Evolutionary conservation across 495 filamentous ascomycete species (phyloP).

Genomic region (Chaetomium cochliodes): DNA sequence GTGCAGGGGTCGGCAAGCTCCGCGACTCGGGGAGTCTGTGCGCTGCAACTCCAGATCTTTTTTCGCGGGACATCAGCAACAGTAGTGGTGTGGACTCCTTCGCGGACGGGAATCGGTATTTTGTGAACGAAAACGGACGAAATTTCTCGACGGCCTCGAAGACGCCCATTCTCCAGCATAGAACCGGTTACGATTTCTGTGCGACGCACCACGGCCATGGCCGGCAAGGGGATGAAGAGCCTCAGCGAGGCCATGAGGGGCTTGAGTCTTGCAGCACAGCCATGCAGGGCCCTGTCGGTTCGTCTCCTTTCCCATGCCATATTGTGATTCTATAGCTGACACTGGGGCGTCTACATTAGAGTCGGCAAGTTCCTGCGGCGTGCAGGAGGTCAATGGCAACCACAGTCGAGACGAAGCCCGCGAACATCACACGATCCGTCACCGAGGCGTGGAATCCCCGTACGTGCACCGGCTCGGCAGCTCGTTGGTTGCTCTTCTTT

Average conservation of each 20-base stretch:
- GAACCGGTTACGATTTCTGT: neutral
- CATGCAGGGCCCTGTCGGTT: constrained; percentile 38
- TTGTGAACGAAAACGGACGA: constrained; percentile 5
- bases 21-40: constrained; percentile 26
- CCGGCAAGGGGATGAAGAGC: constrained; percentile 44
- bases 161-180: too few species aligned
- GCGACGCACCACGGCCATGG: constrained; percentile 36
- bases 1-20: constrained; percentile 23
- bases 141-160: neutral
- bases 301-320: constrained; percentile 6
- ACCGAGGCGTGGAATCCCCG: constrained; percentile 27
- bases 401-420: constrained; percentile 49
- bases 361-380: constrained; percentile 19
- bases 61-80: constrained; percentile 20
- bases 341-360: constrained; percentile 4
- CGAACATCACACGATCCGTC: constrained; percentile 47
- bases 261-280: constrained; percentile 44
- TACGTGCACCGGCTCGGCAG: constrained; percentile 23
- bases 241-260: constrained; percentile 49
- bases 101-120: neutral
- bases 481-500: neutral
- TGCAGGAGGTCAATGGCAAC: constrained; percentile 74
- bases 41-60: constrained; percentile 35
- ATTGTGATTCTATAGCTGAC: constrained; percentile 9
- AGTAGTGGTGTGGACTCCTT: constrained; percentile 14